Base-by-base conservation (phyloP, 1,284 basidiomycete species). In the Anthracocystis panici-leucophaei region DNA sequence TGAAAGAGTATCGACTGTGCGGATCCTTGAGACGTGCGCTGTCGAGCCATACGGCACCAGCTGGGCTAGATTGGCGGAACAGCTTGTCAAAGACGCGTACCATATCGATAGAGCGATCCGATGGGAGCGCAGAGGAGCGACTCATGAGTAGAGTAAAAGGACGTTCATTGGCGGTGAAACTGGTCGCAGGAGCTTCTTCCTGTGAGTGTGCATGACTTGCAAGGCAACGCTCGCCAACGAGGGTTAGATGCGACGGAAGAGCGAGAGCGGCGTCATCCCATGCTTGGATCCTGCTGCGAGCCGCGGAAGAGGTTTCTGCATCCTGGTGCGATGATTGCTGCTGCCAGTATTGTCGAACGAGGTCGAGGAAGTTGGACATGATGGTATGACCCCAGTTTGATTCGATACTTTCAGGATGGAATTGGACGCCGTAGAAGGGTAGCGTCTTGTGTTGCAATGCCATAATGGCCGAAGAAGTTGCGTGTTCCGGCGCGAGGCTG, bases 371-470 rank as follows among this genome's bases (percentile, higher is more conserved):
- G 53, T 84, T 83, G 31, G 40, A 31, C 66, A 85, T 66, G 31
- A 85, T 73, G 9, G 23, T 52, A 21, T 63, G 56, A 1, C 83
- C 83, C 18, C 50, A 60, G 6, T 35, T 40, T 12, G 78, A 80
- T 27, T 82, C 80, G 50, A 85, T 80, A 25, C 80, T 82, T 56
- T 85, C 95, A 1, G 95, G 96, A 84, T 98, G 96, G 81, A 97
- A 98, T 83, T 98, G 95, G 2, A 98, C 94, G 3, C 93, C 94
- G 90, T 92, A 95, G 76, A 95, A 92, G 0, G 95, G 83, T 3
- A 73, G 46, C 1, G 66, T 58, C 35, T 57, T 74, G 57, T 85
- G 83, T 49, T 80, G 69, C 33, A 85, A 55, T 1, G 74, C 81
- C 66, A 84, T 76, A n/a, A 84, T 73, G 18, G 77, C 69, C 3